Conservation (phyloP, 2,329 filamentous ascomycete genomes). For the Pseudocercospora pini-densiflorae region DNA sequence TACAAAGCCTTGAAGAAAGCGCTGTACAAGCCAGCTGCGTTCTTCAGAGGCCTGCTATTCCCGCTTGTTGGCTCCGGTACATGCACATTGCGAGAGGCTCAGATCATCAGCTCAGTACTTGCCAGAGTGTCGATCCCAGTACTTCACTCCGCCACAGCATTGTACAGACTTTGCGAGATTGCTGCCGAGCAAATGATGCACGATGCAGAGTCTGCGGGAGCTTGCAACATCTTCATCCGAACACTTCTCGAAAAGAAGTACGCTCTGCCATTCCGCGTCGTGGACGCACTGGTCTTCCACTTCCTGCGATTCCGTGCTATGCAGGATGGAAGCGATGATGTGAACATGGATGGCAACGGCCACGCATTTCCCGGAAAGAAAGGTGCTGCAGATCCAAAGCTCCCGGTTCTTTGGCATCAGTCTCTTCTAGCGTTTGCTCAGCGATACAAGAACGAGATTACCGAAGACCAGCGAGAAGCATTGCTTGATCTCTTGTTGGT, state of each 20-base stretch:
- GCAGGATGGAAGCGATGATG: constrained; percentile 62
- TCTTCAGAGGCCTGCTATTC: constrained; percentile 96
- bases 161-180: constrained; percentile 93
- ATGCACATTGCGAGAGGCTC: constrained; percentile 90
- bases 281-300: constrained; percentile 94
- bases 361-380: constrained; percentile 37
- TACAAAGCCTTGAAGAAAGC: constrained; percentile 93
- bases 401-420: constrained; percentile 97
- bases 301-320: constrained; percentile 85
- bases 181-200: constrained; percentile 85
- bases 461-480: constrained; percentile 90
- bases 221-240: constrained; percentile 94
- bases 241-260: constrained; percentile 96
- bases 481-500: constrained; percentile 83
- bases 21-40: constrained; percentile 91
- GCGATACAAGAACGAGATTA: constrained; percentile 93
- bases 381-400: constrained; percentile 54
- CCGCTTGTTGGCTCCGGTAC: constrained; percentile 82
- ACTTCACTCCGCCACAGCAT: constrained; percentile 86
- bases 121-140: constrained; percentile 85
- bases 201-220: constrained; percentile 83
- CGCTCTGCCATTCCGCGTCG: constrained; percentile 89
- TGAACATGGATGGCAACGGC: constrained; percentile 58
- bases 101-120: constrained; percentile 87
- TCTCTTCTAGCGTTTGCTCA: constrained; percentile 90